Base-by-base conservation (phyloP, 2,329 filamentous ascomycete species). In the Xenoacremonium recifei region DNA sequence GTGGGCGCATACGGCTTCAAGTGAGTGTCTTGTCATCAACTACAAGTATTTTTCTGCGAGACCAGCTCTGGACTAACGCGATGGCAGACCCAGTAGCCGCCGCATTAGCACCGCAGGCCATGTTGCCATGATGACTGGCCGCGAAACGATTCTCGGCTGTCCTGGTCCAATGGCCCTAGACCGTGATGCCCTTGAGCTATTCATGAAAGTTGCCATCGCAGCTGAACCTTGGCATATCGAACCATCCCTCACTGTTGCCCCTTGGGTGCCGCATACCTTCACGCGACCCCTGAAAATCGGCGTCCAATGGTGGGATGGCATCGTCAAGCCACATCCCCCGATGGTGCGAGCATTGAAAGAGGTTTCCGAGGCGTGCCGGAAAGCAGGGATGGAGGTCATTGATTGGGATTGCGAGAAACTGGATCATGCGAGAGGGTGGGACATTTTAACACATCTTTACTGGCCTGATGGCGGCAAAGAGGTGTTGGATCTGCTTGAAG, bases 381-480 rank as follows among this genome's bases (percentile, higher is more conserved):
- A 47, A 37, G 65, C 73, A 23, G 69, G 75, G 15, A 70, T 80
- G 51, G 72, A 84, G 35, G 58, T 84, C 42, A 64, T 83, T 4
- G 72, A 81, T 37, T 62, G 61, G 60, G 50, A 62, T 4, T 77
- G 80, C 72, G 60, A 77, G 51, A 63, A 76, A 17, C 67, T 72
- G 49, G 69, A 75, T 39, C 82, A 83, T 49, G 57, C 63, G 15
- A 64, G 75, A 39, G 73, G 72, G 0, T 68, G 77, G 59, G 64
- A 80, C 5, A 66, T 78, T 7, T 18, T 51, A 11, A 57, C 57
- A 3, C 48, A 49, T 2, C 53, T 80, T 2, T 84, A 84, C 57
- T 85, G 79, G 60, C 62, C 71, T 2, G 83, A 87, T 50, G 82
- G 79, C 21, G 82, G 72, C 1, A 63, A 68, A n/a, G 73, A 79